phyloP scores from a whole-genome alignment of 768 basidiomycete species.

The Kwoniella europaea region DNA sequence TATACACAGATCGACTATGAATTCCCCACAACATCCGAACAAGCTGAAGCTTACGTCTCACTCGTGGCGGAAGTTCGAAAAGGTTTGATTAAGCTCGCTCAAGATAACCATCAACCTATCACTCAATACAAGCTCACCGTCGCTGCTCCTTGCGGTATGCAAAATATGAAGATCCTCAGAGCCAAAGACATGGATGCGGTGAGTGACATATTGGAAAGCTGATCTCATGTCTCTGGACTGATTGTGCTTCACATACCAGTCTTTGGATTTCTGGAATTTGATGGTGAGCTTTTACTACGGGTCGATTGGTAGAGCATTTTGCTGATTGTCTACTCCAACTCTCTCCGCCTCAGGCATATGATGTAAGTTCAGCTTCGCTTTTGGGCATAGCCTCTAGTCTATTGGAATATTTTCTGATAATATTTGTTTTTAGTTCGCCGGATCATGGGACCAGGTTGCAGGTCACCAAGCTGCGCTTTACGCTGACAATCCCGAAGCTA shows the following conservation, averaged over 20 bases:
- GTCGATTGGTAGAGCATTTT: not conserved
- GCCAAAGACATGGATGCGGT: constrained; percentile 78
- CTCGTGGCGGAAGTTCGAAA: constrained; percentile 75
- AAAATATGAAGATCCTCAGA: constrained; percentile 79
- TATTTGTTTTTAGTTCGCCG: constrained; percentile 65
- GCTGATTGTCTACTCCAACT: not conserved
- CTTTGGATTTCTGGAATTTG: constrained; percentile 94
- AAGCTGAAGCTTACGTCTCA: constrained; percentile 83
- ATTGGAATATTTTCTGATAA: not conserved
- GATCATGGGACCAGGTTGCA: constrained; percentile 70
- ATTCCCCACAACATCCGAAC: constrained; percentile 76
- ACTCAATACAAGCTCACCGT: constrained; percentile 68
- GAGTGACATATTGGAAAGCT: not conserved
- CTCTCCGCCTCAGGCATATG: constrained; percentile 50
- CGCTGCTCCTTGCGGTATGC: constrained; percentile 88
- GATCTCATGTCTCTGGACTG: not conserved
- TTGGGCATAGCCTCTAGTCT: no score
- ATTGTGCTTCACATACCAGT: constrained; percentile 39
- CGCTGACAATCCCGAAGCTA: constrained; percentile 64
- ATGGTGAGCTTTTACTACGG: constrained; percentile 66
- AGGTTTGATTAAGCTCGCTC: constrained; percentile 77
- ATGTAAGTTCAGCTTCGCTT: constrained; percentile 37
- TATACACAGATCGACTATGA: constrained; percentile 69
- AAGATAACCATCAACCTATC: constrained; percentile 67
- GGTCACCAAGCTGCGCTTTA: constrained; percentile 84